Evolutionary conservation across 148 eudicot species (phyloP), one percentile per base, ranked within the genome.

Genomic region (Chenopodium berlandieri): DNA sequence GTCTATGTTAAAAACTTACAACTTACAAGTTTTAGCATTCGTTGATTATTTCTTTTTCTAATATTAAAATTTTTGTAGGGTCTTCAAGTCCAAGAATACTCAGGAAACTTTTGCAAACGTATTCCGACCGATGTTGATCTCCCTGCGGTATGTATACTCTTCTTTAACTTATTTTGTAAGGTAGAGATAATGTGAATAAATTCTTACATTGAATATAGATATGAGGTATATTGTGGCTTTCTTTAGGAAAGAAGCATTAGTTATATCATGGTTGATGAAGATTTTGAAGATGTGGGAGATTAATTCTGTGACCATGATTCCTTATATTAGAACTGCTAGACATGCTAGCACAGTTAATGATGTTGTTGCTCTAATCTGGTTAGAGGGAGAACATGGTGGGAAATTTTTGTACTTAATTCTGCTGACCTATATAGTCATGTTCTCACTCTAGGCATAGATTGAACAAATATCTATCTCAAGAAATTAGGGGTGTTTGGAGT

Each of bases 51-150:
- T 74, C n/a, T 75, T 27, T 62, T 27, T 83, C 47, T 63, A 54
- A 12, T 83, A 11, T 32, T 19, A 44, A 8, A 40, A 69, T 71
- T 84, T 44, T 80, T 76, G 46, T 86, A 93, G 97, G 97, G 97
- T 70, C 84, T 94, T 82, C 95, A 94, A 94, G 97, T 94, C 81
- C 99, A 96, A 87, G 99, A 94, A 80, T 96, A 96, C 89, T 89
- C 87, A 76, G 99, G 99, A 79, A 94, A 94, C 88, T 96, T 87
- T 88, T 96, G 99, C 86, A 96, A 88, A 86, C 98, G 99, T 78
- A 96, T 96, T 80, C 99, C 99, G 66, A 96, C 99, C 4, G 99
- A 96, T 89, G 98, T 96, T 60, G 99, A 96, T 85, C 94, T 96
- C 71, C 98, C 99, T 77, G 93, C 94, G 88, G 99, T 96, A 71